Conservation (phyloP, 306 rosid species). For the Luffa acutangula region DNA sequence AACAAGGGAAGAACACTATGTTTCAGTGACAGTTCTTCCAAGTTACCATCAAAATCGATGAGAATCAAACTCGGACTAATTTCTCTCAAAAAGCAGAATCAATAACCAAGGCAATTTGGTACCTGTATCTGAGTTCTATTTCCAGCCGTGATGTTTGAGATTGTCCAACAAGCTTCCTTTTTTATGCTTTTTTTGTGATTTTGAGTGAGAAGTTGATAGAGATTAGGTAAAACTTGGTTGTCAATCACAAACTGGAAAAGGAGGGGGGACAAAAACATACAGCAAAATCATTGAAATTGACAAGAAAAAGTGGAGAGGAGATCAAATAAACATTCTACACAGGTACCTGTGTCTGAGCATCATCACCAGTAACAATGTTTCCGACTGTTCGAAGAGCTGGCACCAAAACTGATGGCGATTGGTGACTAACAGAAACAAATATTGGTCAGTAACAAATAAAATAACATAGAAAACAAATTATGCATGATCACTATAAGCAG, state of each 20-base stretch:
- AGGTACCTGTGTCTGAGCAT: conserved; percentile 54
- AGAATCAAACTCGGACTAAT: not conserved
- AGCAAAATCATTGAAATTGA: not conserved
- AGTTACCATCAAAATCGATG: not conserved
- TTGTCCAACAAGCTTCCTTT: conserved; percentile 68
- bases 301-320: not conserved
- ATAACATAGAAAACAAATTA: not conserved
- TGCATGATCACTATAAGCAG: not conserved
- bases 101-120: not conserved
- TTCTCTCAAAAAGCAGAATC: not conserved
- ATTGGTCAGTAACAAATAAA: not conserved
- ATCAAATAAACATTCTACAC: not conserved
- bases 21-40: not conserved
- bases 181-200: conserved; percentile 50
- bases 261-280: not conserved
- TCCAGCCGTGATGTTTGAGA: conserved; percentile 66
- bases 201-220: conserved; percentile 43
- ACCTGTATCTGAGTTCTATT: conserved; percentile 62
- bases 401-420: conserved; percentile 39
- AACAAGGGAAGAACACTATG: not conserved
- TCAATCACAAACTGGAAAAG: conserved; percentile 44
- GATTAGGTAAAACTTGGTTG: conserved; percentile 40
- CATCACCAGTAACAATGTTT: conserved; percentile 55
- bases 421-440: conserved; percentile 35
- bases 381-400: conserved; percentile 60